Evolutionary conservation across 2,329 filamentous ascomycete species (phyloP), one percentile per base, ranked within the genome.

Genomic region (Colletotrichum falcatum): DNA sequence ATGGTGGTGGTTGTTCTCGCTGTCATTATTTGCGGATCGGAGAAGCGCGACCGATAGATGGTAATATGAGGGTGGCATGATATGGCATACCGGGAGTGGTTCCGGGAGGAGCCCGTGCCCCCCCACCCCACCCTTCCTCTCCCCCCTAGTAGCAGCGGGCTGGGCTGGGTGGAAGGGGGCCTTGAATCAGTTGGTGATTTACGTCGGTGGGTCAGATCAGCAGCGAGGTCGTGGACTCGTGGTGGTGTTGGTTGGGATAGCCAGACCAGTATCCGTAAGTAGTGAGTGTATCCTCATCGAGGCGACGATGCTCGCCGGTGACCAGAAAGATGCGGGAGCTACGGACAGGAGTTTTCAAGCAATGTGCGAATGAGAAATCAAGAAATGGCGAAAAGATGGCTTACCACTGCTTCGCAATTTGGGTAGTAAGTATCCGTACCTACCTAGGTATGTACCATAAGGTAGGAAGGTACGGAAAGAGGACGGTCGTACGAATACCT

Each of bases 131-230:
- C n/a, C n/a, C n/a, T n/a, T n/a, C n/a, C n/a, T n/a, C 39, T 23
- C 46, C 33, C 23, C 44, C n/a, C 11, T 48, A n/a, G 12, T 18
- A 14, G 16, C 39, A 42, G 16, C 42, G 44, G 30, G 5, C 5
- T 33, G 44, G 30, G 5, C 5, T 33, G 42, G 20, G 35, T 55
- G 61, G 61, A 42, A 51, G 28, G 30, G 30, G 28, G 37, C 60
- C 16, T 63, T 61, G 49, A 66, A 70, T 61, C 66, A 66, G 37
- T 61, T 49, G 48, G 46, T 66, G 66, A 44, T 66, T 69, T 69
- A 61, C 66, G 55, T 42, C 1, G 37, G 66, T 69, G 66, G 61
- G 61, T 54, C 66, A 20, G 61, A 65, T 69, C 66, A 58, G 48
- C 66, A 44, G 46, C 42, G 55, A 42, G 23, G 55, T 59, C n/a